Evolutionary conservation across 1,284 basidiomycete genomes (phyloP).

Genomic region (Tylopilus sp.): DNA sequence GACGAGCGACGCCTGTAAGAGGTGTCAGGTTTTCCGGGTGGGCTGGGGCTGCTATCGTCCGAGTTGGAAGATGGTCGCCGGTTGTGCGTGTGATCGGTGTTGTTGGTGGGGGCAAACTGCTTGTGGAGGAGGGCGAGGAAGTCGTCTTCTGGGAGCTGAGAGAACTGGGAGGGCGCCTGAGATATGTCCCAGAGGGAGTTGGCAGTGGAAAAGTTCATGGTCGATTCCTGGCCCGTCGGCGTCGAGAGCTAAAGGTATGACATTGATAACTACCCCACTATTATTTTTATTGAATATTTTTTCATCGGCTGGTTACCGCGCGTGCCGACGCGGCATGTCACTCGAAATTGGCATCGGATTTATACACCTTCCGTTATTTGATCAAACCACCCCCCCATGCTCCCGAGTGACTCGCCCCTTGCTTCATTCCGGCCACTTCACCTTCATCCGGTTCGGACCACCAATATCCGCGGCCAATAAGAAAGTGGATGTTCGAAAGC

Average conservation of each 20-base stretch:
- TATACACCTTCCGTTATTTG: slow-evolving; percentile 2
- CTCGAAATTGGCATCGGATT: not conserved
- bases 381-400: not conserved
- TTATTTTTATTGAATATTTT: not conserved
- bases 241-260: slow-evolving; percentile 3
- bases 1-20: slow-evolving; percentile 31
- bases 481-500: not conserved
- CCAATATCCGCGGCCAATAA: not conserved
- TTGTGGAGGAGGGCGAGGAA: slow-evolving; percentile 74
- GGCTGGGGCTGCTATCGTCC: slow-evolving; percentile 73
- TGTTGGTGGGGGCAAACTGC: slow-evolving; percentile 49
- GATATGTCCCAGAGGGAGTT: slow-evolving; percentile 65
- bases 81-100: slow-evolving; percentile 14
- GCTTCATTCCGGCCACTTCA: not conserved
- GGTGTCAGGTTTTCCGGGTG: slow-evolving; percentile 45
- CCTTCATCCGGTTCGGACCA: not conserved
- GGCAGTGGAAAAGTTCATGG: slow-evolving; percentile 30
- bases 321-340: slow-evolving; percentile 8
- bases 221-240: slow-evolving; percentile 3
- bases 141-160: slow-evolving; percentile 70
- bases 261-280: not conserved
- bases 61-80: slow-evolving; percentile 41
- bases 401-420: not conserved
- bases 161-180: slow-evolving; percentile 51
- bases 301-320: slow-evolving; percentile 1